phyloP scores from a whole-genome alignment of 805 yeast species.

The Jamesozyma hellenica region DNA sequence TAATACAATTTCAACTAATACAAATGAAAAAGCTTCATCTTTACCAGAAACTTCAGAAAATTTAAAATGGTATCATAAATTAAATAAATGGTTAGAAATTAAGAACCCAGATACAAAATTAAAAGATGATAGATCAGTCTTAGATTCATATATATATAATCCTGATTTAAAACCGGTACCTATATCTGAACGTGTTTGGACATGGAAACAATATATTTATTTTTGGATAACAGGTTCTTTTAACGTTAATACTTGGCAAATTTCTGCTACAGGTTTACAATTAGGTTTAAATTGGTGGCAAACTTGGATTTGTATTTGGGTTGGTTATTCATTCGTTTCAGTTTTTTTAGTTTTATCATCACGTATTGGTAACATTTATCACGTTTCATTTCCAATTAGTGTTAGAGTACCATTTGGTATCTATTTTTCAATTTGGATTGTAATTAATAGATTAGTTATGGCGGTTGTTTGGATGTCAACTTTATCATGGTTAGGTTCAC shows the following conservation, averaged over 20 bases:
- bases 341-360: constrained; percentile 59
- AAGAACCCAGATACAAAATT: not conserved
- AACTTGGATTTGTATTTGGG: constrained; percentile 81
- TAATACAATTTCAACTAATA: too few species aligned
- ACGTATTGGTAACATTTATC: constrained; percentile 73
- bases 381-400: constrained; percentile 77
- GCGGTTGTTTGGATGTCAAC: constrained; percentile 85
- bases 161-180: constrained; percentile 77
- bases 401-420: constrained; percentile 79
- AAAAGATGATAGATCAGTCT: not conserved
- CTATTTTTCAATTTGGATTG: constrained; percentile 82
- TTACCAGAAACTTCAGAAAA: too few species aligned
- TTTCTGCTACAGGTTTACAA: constrained; percentile 76
- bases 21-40: too few species aligned
- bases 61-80: not conserved
- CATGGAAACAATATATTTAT: constrained; percentile 69
- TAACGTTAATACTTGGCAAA: constrained; percentile 87
- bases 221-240: constrained; percentile 89
- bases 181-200: constrained; percentile 63
- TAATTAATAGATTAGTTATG: constrained; percentile 81
- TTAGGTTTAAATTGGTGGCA: constrained; percentile 88
- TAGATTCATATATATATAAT: constrained; percentile 51
- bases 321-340: constrained; percentile 70
- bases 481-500: constrained; percentile 78
- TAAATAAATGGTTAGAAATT: constrained; percentile 1